Evolutionary conservation across 1,284 basidiomycete species (phyloP).

Genomic region (Moesziomyces parantarcticus): DNA sequence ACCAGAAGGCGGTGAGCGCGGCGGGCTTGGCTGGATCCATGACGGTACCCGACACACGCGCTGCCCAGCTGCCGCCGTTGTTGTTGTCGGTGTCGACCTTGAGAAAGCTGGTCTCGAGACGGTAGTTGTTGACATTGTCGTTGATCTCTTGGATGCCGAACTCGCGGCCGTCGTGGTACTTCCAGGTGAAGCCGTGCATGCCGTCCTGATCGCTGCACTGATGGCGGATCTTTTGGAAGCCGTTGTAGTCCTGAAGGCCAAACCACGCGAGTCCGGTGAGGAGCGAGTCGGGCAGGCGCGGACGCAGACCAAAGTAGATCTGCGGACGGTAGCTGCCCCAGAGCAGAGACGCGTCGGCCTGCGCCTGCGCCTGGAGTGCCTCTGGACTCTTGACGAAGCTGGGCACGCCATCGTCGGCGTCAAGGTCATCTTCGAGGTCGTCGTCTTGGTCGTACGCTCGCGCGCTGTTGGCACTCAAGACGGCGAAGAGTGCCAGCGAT

Average conservation of each 20-base stretch:
- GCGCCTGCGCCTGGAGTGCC: conserved; percentile 17
- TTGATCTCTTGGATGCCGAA: conserved; percentile 86
- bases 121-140: conserved; percentile 83
- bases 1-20: conserved; percentile 81
- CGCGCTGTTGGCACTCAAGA: conserved; percentile 1
- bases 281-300: conserved; percentile 83
- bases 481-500: conserved; percentile 20
- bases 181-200: conserved; percentile 84
- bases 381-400: conserved; percentile 14
- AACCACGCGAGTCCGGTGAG: conserved; percentile 90
- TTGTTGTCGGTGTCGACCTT: conserved; percentile 73
- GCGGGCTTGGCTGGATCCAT: conserved; percentile 74
- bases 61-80: conserved; percentile 80
- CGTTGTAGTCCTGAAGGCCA: conserved; percentile 37
- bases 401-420: neutral
- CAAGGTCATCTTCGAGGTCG: conserved; percentile 16
- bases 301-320: conserved; percentile 89
- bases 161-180: conserved; percentile 83
- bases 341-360: conserved; percentile 72
- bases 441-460: conserved; percentile 15
- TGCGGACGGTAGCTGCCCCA: conserved; percentile 93
- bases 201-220: conserved; percentile 88
- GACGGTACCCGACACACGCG: conserved; percentile 83
- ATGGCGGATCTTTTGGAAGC: conserved; percentile 75
- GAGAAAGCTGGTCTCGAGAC: conserved; percentile 84